Evolutionary conservation across 371 early-diverging fungal genomes (phyloP).

Genomic region (Dinochytrium kinnereticum): DNA sequence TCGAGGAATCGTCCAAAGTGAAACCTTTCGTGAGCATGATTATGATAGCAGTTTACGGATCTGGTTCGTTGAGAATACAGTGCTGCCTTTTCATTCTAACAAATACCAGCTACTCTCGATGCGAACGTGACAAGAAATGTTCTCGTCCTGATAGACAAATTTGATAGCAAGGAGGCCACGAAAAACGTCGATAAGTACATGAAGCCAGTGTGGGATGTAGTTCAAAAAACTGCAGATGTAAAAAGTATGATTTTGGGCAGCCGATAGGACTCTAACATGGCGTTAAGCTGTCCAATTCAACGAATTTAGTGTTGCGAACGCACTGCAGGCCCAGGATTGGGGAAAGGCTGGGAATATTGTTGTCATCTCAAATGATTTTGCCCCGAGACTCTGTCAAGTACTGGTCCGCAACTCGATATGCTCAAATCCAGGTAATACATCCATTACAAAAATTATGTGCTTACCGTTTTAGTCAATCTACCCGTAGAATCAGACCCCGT

Average conservation of each 20-base stretch:
- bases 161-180: slow-evolving; percentile 44
- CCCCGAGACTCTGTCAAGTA: slow-evolving; percentile 47
- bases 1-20: slow-evolving; percentile 32
- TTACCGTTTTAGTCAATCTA: slow-evolving; percentile 32
- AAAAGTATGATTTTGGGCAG: slow-evolving; percentile 36
- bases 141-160: slow-evolving; percentile 53
- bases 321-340: slow-evolving; percentile 39
- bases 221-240: slow-evolving; percentile 39
- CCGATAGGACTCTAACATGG: neutral
- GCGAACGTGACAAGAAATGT: slow-evolving; percentile 29
- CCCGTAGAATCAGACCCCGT: slow-evolving; percentile 51
- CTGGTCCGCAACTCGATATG: slow-evolving; percentile 47
- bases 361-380: slow-evolving; percentile 47
- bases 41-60: slow-evolving; percentile 43
- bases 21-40: slow-evolving; percentile 38
- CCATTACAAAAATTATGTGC: slow-evolving; percentile 2
- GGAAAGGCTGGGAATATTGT: slow-evolving; percentile 48
- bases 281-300: slow-evolving; percentile 50
- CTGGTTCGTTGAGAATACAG: slow-evolving; percentile 33
- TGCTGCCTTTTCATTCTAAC: neutral
- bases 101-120: neutral
- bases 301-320: slow-evolving; percentile 55
- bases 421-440: slow-evolving; percentile 36
- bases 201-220: slow-evolving; percentile 48
- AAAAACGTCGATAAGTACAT: slow-evolving; percentile 54